phyloP scores from a whole-genome alignment of 495 filamentous ascomycete genomes.

The Penicillium cinerascens region DNA sequence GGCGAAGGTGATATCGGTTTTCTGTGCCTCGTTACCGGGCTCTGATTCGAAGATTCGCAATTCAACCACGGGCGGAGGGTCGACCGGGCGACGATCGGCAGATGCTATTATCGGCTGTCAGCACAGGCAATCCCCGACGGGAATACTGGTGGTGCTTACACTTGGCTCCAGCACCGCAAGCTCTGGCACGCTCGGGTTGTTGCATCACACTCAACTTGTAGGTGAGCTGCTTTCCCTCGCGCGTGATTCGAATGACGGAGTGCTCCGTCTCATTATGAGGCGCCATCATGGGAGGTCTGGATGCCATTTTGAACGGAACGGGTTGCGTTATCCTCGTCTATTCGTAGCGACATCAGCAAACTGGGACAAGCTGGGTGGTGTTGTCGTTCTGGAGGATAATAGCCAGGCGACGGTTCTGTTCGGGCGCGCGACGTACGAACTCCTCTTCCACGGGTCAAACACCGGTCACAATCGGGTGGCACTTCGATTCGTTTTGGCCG shows the following conservation, averaged over 20 bases:
- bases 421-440: constrained; percentile 12
- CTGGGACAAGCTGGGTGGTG: background rate
- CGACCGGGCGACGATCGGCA: constrained; percentile 92
- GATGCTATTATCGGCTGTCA: constrained; percentile 57
- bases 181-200: constrained; percentile 91
- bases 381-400: too few species aligned
- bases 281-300: constrained; percentile 31
- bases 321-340: constrained; percentile 6
- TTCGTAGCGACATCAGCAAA: constrained; percentile 14
- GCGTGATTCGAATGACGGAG: constrained; percentile 63
- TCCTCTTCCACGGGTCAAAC: constrained; percentile 1
- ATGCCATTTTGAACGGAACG: constrained; percentile 28
- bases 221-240: constrained; percentile 73
- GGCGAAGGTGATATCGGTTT: constrained; percentile 78
- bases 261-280: constrained; percentile 57
- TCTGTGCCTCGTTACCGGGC: constrained; percentile 46
- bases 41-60: constrained; percentile 81
- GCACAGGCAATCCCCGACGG: constrained; percentile 4
- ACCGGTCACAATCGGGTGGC: background rate
- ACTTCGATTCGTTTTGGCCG: background rate
- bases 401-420: constrained; percentile 2
- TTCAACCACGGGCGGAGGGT: constrained; percentile 95
- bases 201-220: constrained; percentile 87
- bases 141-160: constrained; percentile 52
- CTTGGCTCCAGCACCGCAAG: constrained; percentile 92